These are phyloP conservation scores for Chaetomium cochliodes DNA, from an alignment of 495 filamentous ascomycete genomes.

Conservation along the genomic window DNA sequence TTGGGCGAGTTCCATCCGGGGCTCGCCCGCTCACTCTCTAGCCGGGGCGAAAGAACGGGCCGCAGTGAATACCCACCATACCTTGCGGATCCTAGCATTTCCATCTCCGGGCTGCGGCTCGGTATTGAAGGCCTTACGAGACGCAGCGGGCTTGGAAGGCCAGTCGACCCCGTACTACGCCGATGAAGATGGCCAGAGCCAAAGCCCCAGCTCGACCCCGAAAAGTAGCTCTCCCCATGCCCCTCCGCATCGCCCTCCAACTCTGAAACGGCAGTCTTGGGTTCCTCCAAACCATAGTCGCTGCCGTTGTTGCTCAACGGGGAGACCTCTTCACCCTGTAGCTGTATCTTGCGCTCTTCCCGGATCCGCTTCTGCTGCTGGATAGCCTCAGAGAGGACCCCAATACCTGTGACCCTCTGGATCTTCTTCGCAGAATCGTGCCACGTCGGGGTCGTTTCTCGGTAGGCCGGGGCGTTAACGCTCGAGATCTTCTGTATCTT, in stretches of 20 bases:
- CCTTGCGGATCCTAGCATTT: not conserved
- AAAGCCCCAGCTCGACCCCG: not conserved
- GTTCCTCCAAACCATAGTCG: conserved; percentile 17
- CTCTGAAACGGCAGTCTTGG: not conserved
- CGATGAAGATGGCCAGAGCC: not conserved
- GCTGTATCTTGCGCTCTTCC: conserved; percentile 8
- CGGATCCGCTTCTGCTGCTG: not conserved
- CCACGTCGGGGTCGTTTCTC: conserved; percentile 1
- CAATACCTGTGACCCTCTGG: conserved; percentile 23
- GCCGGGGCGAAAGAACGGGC: not conserved
- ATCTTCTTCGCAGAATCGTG: conserved; percentile 13
- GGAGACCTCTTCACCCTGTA: conserved; percentile 17
- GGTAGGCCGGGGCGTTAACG: not conserved
- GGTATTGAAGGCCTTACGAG: not conserved
- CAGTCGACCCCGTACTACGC: not conserved
- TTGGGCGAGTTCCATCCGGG: not conserved
- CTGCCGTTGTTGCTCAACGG: conserved; percentile 27
- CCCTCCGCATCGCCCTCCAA: conserved; percentile 3
- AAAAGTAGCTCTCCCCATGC: not conserved
- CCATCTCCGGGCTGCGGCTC: not conserved
- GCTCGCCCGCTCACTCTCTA: not conserved
- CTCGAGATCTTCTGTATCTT: not conserved
- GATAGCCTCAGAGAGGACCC: not conserved
- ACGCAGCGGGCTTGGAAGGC: not conserved
- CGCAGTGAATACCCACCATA: not conserved